Percentiles rank a stretch among this genome's conserved stretches.
Conservation (phyloP, 306 rosid species). For the Ormosia emarginata region DNA sequence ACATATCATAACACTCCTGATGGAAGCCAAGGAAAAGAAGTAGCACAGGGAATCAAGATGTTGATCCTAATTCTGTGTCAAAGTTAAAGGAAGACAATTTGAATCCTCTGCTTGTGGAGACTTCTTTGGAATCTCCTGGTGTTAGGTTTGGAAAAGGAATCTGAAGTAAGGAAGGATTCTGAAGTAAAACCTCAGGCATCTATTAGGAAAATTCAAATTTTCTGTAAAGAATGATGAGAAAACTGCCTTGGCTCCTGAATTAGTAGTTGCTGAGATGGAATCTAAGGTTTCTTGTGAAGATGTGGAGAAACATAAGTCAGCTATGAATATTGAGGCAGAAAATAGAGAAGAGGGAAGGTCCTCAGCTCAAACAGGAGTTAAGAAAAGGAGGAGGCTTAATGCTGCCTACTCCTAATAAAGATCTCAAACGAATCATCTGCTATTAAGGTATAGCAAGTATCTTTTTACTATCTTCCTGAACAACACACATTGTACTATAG, state of each 20-base stretch:
- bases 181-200: constrained; percentile 18
- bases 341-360: constrained; percentile 25
- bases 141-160: constrained; percentile 18
- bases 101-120: constrained; percentile 23
- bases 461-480: neutral
- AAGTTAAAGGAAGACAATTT: constrained; percentile 22
- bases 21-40: constrained; percentile 36
- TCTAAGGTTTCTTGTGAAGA: constrained; percentile 21
- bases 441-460: constrained; percentile 36
- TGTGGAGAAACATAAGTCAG: constrained; percentile 25
- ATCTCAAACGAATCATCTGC: constrained; percentile 32
- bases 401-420: constrained; percentile 25
- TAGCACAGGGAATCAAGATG: constrained; percentile 19
- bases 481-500: neutral
- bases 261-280: constrained; percentile 8
- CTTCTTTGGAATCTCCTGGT: constrained; percentile 16
- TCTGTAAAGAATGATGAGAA: constrained; percentile 21
- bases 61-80: constrained; percentile 18
- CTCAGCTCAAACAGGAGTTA: constrained; percentile 3
- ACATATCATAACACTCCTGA: constrained; percentile 9
- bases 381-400: constrained; percentile 24
- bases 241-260: constrained; percentile 32
- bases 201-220: constrained; percentile 16
- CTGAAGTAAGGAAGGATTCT: constrained; percentile 18
- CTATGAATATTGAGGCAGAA: constrained; percentile 26